These are phyloP conservation scores for Serendipita sp. DNA, from an alignment of 768 basidiomycete species.

Conservation along the genomic window DNA sequence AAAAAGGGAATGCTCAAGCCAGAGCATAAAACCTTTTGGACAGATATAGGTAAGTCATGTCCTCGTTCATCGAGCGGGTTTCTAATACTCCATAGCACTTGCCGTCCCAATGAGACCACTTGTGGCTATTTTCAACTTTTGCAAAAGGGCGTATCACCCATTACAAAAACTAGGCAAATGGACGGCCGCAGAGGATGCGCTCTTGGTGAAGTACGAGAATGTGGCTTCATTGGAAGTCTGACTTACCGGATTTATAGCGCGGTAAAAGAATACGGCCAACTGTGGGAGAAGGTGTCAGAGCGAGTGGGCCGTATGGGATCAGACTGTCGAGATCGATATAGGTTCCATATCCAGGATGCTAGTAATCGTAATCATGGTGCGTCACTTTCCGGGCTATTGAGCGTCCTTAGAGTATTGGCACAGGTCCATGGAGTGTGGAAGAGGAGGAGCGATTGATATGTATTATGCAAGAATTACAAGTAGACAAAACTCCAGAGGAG, in stretches of 20 bases:
- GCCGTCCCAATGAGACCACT: slow-evolving; percentile 63
- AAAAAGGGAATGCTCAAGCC: slow-evolving; percentile 38
- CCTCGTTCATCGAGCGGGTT: background rate
- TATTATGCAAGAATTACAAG: slow-evolving; percentile 51
- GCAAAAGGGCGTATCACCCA: slow-evolving; percentile 54
- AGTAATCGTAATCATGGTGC: slow-evolving; percentile 44
- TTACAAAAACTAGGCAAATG: slow-evolving; percentile 54
- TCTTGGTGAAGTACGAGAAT: slow-evolving; percentile 47
- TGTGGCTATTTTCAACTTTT: slow-evolving; percentile 69
- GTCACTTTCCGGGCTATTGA: slow-evolving; percentile 10
- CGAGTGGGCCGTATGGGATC: slow-evolving; percentile 57
- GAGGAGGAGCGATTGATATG: slow-evolving; percentile 59
- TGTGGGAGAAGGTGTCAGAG: slow-evolving; percentile 64
- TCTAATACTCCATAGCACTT: slow-evolving; percentile 29
- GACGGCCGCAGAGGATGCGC: slow-evolving; percentile 45
- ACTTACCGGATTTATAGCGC: slow-evolving; percentile 29
- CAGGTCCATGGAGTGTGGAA: slow-evolving; percentile 59
- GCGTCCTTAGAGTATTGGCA: background rate
- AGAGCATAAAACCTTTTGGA: slow-evolving; percentile 57
- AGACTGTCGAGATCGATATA: slow-evolving; percentile 74
- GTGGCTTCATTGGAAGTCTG: slow-evolving; percentile 23
- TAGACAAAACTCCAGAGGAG: slow-evolving; percentile 47
- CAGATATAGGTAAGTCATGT: slow-evolving; percentile 47
- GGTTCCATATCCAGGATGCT: slow-evolving; percentile 61
- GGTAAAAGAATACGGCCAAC: slow-evolving; percentile 48